Evolutionary conservation across 1,139 yeast genomes (phyloP).

Genomic region (Casaregolazyma lundiana): DNA sequence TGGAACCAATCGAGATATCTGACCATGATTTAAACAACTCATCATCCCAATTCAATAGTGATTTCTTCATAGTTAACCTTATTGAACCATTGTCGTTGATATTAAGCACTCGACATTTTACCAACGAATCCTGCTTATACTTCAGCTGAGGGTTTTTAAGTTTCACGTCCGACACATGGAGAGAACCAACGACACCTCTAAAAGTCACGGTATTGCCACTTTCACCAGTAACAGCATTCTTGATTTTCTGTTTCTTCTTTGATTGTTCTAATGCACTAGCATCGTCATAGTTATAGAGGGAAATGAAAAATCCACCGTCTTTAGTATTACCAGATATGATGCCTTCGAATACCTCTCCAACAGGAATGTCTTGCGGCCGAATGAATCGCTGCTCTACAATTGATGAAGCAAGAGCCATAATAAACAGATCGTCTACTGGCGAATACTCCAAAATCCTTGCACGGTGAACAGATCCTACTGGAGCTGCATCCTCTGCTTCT

Average conservation of each 20-base stretch:
- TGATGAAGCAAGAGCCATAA: constrained; percentile 64
- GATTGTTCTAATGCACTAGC: constrained; percentile 2
- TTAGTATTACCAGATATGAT: constrained; percentile 7
- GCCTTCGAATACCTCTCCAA: constrained; percentile 58
- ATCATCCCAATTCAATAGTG: constrained; percentile 66
- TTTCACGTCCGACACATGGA: constrained; percentile 80
- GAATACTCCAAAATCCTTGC: constrained; percentile 78
- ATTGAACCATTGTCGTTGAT: constrained; percentile 38
- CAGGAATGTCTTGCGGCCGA: constrained; percentile 64
- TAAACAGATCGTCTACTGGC: constrained; percentile 58
- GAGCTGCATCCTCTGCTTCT: constrained; percentile 40
- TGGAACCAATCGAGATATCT: constrained; percentile 46
- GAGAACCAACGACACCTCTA: constrained; percentile 68
- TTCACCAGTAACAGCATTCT: constrained; percentile 66
- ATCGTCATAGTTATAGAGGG: constrained; percentile 6
- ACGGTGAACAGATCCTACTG: constrained; percentile 58
- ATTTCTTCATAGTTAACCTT: constrained; percentile 72
- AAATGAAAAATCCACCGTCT: constrained; percentile 8
- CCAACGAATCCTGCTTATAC: constrained; percentile 76
- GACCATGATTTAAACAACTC: constrained; percentile 52
- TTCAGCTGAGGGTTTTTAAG: constrained; percentile 88
- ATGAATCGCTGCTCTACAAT: constrained; percentile 62
- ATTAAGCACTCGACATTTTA: constrained; percentile 52
- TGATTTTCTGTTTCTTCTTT: constrained; percentile 40
- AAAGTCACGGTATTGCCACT: constrained; percentile 61